Conservation (phyloP, 768 basidiomycete species). For the Fomitopsis serialis region DNA sequence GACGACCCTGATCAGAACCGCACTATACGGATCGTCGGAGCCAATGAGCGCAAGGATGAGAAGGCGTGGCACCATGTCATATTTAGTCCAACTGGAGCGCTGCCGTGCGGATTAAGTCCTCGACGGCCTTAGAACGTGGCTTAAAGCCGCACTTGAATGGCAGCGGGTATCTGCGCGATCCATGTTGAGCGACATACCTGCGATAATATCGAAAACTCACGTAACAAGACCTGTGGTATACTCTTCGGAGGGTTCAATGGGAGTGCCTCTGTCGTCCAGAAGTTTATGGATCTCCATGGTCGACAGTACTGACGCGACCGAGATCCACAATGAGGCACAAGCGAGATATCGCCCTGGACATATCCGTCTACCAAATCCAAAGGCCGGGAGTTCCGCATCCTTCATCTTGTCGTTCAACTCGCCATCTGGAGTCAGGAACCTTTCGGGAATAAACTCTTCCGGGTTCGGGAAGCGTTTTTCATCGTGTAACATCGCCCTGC, state of each 20-base stretch:
- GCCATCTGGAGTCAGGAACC: conserved; percentile 18
- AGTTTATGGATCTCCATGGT: conserved; percentile 21
- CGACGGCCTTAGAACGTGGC: conserved; percentile 10
- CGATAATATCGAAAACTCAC: conserved; percentile 7
- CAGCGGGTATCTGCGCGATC: conserved; percentile 9
- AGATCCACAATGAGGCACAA: conserved; percentile 17
- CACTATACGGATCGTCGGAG: background rate
- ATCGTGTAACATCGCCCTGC: conserved; percentile 42
- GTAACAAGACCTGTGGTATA: conserved; percentile 17
- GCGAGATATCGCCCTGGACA: conserved; percentile 25
- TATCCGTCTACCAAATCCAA: conserved; percentile 19
- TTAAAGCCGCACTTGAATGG: conserved; percentile 16
- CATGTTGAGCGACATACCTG: background rate
- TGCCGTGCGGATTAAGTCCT: conserved; percentile 6
- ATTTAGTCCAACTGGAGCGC: conserved; percentile 6
- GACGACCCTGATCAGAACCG: background rate
- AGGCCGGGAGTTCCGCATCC: conserved; percentile 12
- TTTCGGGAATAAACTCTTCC: conserved; percentile 18
- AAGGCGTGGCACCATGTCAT: background rate
- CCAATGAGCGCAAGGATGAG: background rate
- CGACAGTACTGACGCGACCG: conserved; percentile 20
- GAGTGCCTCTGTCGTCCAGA: conserved; percentile 18
- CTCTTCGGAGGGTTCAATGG: conserved; percentile 18
- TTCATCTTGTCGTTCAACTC: conserved; percentile 8
- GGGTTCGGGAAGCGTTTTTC: conserved; percentile 29